phyloP scores from a whole-genome alignment of 768 basidiomycete species.

The Pleurotus eryngii region DNA sequence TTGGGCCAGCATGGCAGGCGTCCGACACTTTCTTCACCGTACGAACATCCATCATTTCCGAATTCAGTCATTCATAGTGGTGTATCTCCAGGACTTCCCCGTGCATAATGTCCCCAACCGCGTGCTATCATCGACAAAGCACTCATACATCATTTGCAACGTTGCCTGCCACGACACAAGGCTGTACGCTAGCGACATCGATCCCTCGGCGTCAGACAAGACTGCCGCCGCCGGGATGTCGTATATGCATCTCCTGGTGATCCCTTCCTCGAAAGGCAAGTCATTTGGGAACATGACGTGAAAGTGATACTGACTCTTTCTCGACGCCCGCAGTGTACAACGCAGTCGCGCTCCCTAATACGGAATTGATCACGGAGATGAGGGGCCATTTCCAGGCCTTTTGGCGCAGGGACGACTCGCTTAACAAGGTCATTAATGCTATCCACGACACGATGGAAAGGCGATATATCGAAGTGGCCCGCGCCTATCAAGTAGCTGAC shows the following conservation, averaged over 20 bases:
- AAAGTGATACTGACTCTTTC: too few relatives aligned
- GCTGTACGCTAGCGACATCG: slow-evolving; percentile 8
- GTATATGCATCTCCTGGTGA: slow-evolving; percentile 13
- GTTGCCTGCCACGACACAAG: slow-evolving; percentile 11
- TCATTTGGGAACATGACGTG: too few relatives aligned
- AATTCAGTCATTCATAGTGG: too few relatives aligned
- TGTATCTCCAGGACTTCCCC: neutral
- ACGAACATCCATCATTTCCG: neutral
- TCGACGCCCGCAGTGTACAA: neutral
- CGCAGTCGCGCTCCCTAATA: neutral
- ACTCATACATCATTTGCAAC: slow-evolving; percentile 12
- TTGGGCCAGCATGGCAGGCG: neutral
- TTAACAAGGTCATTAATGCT: neutral
- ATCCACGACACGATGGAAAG: neutral
- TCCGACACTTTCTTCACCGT: slow-evolving; percentile 5
- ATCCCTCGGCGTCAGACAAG: slow-evolving; percentile 8
- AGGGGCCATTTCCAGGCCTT: neutral
- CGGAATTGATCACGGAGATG: neutral
- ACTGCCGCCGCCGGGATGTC: slow-evolving; percentile 13
- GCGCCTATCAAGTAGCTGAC: neutral
- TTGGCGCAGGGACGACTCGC: neutral
- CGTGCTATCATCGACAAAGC: slow-evolving; percentile 1
- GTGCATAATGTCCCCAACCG: neutral
- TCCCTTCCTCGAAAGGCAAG: slow-evolving; percentile 10
- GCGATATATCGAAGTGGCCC: neutral